Evolutionary conservation across 306 rosid species (phyloP).

Genomic region (Casuarina equisetifolia): DNA sequence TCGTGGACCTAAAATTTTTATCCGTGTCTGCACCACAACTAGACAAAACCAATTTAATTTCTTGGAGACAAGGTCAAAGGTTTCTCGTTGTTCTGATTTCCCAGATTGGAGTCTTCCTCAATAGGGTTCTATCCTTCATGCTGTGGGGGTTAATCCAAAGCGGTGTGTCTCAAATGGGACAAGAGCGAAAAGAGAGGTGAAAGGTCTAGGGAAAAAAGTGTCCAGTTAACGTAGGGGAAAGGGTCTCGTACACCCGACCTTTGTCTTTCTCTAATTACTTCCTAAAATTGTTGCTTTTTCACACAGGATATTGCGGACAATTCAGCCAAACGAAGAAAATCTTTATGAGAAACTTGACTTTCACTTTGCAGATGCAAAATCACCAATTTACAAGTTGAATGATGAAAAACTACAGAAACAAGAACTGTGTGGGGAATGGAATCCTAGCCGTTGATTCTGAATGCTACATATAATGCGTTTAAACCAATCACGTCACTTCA

Average conservation of each 20-base stretch:
- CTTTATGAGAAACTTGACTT: neutral
- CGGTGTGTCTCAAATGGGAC: slow-evolving; percentile 18
- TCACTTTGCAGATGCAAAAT: neutral
- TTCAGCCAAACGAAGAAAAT: neutral
- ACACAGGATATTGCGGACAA: neutral
- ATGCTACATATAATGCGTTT: too few species aligned
- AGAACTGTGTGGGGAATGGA: neutral
- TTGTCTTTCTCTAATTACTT: neutral
- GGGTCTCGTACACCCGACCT: neutral
- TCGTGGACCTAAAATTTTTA: neutral
- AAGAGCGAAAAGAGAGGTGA: neutral
- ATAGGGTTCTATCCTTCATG: slow-evolving; percentile 23
- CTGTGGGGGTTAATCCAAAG: slow-evolving; percentile 21
- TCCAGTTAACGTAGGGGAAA: neutral
- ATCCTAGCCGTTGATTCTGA: neutral
- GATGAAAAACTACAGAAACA: neutral
- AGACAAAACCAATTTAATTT: neutral
- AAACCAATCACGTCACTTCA: too few species aligned
- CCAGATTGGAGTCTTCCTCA: slow-evolving; percentile 1
- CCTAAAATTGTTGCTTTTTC: neutral
- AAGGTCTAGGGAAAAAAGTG: neutral
- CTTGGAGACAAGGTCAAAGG: neutral
- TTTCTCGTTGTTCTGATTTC: neutral
- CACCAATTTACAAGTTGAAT: neutral
- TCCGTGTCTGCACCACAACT: neutral